Evolutionary conservation across 2,329 filamentous ascomycete species (phyloP).

Genomic region (Aspergillus hiratsukae): DNA sequence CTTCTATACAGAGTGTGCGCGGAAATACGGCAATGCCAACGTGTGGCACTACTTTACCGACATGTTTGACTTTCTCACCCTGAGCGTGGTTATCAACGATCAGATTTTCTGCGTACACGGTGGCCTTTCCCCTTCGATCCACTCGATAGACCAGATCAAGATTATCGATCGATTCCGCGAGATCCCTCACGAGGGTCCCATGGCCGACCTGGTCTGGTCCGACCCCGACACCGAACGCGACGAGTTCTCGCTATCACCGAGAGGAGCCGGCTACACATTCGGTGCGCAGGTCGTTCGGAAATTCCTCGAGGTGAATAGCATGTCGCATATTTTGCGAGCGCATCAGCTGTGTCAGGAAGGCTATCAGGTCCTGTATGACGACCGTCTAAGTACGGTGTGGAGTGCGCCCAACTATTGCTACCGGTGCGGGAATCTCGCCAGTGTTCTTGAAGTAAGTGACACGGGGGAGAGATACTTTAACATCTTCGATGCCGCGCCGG

Average conservation of each 20-base stretch:
- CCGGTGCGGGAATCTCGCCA: conserved; percentile 93
- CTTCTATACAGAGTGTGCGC: conserved; percentile 96
- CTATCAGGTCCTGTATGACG: conserved; percentile 94
- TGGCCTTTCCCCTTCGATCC: conserved; percentile 83
- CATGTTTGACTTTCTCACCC: conserved; percentile 97
- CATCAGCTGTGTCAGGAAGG: conserved; percentile 98
- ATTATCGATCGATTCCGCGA: conserved; percentile 98
- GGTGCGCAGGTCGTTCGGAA: conserved; percentile 97
- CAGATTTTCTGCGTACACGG: conserved; percentile 99
- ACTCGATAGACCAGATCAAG: conserved; percentile 98
- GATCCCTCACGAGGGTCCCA: conserved; percentile 96
- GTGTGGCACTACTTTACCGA: conserved; percentile 99
- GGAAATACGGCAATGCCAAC: conserved; percentile 97
- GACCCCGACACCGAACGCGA: conserved; percentile 96
- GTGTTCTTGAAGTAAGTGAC: conserved; percentile 92
- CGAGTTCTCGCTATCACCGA: conserved; percentile 89
- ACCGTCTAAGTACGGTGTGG: conserved; percentile 93
- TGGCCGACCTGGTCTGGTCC: conserved; percentile 99
- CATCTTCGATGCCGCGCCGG: conserved; percentile 92
- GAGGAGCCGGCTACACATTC: conserved; percentile 95
- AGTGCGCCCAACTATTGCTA: conserved; percentile 96
- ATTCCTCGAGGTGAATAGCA: conserved; percentile 93
- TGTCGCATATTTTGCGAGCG: conserved; percentile 96
- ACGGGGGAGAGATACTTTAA: conserved; percentile 94
- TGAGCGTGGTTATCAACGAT: conserved; percentile 97